Percentiles rank a stretch among this genome's conserved stretches.
Evolutionary conservation across 768 basidiomycete genomes (phyloP).

Genomic region (Vararia minispora): DNA sequence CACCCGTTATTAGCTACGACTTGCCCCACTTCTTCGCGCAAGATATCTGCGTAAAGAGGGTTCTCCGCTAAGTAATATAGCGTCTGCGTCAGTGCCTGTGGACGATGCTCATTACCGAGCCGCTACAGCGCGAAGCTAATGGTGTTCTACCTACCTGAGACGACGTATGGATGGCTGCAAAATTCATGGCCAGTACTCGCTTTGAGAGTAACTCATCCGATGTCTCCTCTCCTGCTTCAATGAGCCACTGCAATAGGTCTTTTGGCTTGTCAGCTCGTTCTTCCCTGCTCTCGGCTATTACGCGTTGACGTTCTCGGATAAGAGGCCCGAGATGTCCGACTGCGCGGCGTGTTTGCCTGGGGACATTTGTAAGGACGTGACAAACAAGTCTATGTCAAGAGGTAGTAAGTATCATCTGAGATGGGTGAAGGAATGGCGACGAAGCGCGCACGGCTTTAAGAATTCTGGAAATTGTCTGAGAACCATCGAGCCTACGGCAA

Average conservation of each 20-base stretch:
- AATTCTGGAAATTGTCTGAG: conserved; percentile 24
- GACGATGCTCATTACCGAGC: not conserved
- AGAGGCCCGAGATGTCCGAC: conserved; percentile 1
- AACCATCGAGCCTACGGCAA: conserved; percentile 21
- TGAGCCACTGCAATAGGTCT: conserved; percentile 31
- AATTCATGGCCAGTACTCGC: conserved; percentile 27
- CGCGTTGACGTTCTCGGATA: not conserved
- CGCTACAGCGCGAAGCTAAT: not conserved
- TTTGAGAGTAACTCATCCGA: conserved; percentile 18
- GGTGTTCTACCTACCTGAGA: conserved; percentile 21
- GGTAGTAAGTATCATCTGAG: not conserved
- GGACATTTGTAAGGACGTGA: conserved; percentile 1
- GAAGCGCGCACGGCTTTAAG: conserved; percentile 22
- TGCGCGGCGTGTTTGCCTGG: not conserved
- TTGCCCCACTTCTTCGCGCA: conserved; percentile 16
- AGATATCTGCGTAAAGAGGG: conserved; percentile 15
- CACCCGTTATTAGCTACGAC: conserved; percentile 14
- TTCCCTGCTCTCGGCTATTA: not conserved
- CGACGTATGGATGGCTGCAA: conserved; percentile 26
- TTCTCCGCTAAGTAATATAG: conserved; percentile 15
- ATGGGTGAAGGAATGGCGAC: conserved; percentile 1
- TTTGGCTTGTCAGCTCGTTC: conserved; percentile 13
- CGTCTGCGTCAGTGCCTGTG: conserved; percentile 4
- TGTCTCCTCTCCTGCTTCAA: conserved; percentile 22
- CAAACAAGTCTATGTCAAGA: conserved; percentile 1